phyloP scores from a whole-genome alignment of 345 rosid species.

The Brassica nigra region DNA sequence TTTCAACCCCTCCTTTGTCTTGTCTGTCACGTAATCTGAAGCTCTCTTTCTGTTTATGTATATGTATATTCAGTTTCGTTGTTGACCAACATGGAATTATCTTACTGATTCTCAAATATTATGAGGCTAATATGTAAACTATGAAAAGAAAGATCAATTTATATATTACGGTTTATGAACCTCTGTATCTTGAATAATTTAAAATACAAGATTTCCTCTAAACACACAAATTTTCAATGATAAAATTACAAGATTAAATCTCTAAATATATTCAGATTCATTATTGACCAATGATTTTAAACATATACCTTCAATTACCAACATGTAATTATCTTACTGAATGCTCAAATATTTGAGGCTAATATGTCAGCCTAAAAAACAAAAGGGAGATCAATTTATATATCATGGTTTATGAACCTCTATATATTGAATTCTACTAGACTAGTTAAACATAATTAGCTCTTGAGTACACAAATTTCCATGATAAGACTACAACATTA shows the following conservation, averaged over 20 bases:
- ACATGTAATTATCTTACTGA: not conserved
- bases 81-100: not conserved
- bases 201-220: not conserved
- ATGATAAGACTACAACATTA: not conserved
- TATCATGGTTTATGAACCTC: not conserved
- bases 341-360: not conserved
- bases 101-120: not conserved
- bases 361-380: not conserved
- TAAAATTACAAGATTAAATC: not conserved
- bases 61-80: not conserved
- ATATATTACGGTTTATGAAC: not conserved
- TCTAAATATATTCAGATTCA: not conserved
- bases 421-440: not conserved
- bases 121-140: not conserved
- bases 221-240: not conserved
- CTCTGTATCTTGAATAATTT: not conserved
- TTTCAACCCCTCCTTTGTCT: constrained; percentile 33
- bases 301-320: not conserved
- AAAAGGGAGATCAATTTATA: not conserved
- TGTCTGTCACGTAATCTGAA: constrained; percentile 34
- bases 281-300: not conserved
- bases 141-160: not conserved
- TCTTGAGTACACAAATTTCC: not conserved
- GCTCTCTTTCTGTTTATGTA: constrained; percentile 26
- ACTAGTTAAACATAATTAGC: not conserved